Base-by-base conservation (phyloP, 2,329 filamentous ascomycete genomes). In the Aspergillus candidus region DNA sequence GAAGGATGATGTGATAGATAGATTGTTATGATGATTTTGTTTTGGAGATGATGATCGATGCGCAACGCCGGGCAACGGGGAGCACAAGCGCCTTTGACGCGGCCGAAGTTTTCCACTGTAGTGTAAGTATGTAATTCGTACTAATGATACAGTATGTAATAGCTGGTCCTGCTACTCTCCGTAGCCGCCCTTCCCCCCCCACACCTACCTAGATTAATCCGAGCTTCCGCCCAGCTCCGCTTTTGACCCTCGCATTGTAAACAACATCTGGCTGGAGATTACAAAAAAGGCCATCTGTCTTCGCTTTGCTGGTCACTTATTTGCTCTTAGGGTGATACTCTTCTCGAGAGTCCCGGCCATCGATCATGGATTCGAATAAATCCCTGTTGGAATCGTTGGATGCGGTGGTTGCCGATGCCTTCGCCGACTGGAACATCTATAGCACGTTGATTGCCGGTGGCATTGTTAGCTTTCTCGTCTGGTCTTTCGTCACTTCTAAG, bases 341-440 rank as follows among this genome's bases (percentile, higher is more conserved):
- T 39, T 32, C 31, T 13, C 32, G 39, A 46, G 38, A 42, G 29
- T n/a, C 14, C 11, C 30, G 31, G 32, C 47, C 44, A 59, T 27
- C 22, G 22, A 27, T 40, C 47, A 71, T 71, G 63, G 62, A 66
- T 46, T 60, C 61, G 40, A 58, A 62, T 63, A 74, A 80, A 56
- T 73, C 73, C 49, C 46, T 82, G 37, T 66, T 88, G 61, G 75
- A 82, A 58, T 77, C 79, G 67, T 71, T 94, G 55, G 89, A 96
- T 70, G 74, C 80, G 56, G 73, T 79, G 60, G 71, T 94, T 52
- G 80, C 82, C 40, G 74, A 77, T 49, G 68, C 91, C 41, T 72
- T 94, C 44, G 77, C 81, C 32, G 83, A 87, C 67, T 96, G 90
- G 89, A 88, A 93, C 64, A 69, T 78, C 53, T 86, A 85, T 71